phyloP scores from a whole-genome alignment of 2,329 filamentous ascomycete genomes.

The Byssochlamys sp. region DNA sequence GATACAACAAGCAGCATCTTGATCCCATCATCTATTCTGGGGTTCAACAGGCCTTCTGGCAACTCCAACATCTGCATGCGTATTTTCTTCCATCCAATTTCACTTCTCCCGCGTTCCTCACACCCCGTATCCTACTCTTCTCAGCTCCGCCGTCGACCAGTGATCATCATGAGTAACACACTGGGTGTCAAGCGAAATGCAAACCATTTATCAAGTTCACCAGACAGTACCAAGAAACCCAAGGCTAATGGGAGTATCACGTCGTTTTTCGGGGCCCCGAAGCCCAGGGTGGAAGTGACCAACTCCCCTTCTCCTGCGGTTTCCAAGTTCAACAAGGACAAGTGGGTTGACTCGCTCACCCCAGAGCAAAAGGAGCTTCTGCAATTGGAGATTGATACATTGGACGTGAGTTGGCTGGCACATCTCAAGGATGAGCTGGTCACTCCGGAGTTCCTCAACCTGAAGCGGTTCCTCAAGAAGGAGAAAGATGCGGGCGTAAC shows the following conservation, averaged over 20 bases:
- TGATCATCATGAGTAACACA: slow-evolving; percentile 21
- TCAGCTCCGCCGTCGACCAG: not conserved
- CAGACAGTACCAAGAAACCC: slow-evolving; percentile 56
- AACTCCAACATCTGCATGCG: not conserved
- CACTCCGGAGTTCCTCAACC: slow-evolving; percentile 67
- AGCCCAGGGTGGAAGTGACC: slow-evolving; percentile 31
- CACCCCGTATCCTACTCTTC: not conserved
- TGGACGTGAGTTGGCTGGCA: slow-evolving; percentile 84
- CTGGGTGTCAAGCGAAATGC: slow-evolving; percentile 57
- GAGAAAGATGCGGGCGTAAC: slow-evolving; percentile 66
- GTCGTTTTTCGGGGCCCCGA: slow-evolving; percentile 74
- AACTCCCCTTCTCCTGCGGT: slow-evolving; percentile 14
- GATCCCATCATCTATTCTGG: not conserved
- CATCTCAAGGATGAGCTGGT: slow-evolving; percentile 78
- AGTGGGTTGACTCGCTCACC: slow-evolving; percentile 73
- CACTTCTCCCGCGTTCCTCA: slow-evolving; percentile 1
- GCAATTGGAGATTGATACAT: slow-evolving; percentile 79
- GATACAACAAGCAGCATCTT: not conserved
- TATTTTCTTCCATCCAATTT: slow-evolving; percentile 7
- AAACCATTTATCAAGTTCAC: slow-evolving; percentile 30
- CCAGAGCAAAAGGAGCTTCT: slow-evolving; percentile 74
- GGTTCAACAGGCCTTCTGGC: not conserved
- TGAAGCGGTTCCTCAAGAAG: slow-evolving; percentile 77
- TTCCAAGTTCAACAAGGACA: slow-evolving; percentile 71
- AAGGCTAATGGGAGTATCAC: slow-evolving; percentile 72